Evolutionary conservation across 306 rosid genomes (phyloP).

Genomic region (Aeschynomene evenia): DNA sequence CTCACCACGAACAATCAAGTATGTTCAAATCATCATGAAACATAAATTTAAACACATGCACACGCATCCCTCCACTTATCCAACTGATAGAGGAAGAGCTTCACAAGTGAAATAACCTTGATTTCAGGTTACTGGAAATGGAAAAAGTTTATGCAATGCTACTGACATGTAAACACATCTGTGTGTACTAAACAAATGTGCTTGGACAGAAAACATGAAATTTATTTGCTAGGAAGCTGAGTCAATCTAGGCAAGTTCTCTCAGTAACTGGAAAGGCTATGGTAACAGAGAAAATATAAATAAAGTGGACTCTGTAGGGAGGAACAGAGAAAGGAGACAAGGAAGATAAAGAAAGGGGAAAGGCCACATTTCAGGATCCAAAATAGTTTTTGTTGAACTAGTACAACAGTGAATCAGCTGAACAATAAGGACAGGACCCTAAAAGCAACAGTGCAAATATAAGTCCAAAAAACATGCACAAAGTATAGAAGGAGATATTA

Average conservation of each 20-base stretch:
- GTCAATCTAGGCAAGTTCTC: neutral
- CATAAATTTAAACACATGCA: too few species aligned
- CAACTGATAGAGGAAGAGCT: too few species aligned
- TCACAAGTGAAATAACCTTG: too few species aligned
- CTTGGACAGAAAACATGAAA: too few species aligned
- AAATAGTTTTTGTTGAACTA: neutral
- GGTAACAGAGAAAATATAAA: neutral
- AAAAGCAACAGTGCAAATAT: conserved; percentile 5
- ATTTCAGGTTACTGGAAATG: too few species aligned
- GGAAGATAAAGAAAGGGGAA: neutral
- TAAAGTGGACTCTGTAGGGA: neutral
- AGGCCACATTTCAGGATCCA: neutral
- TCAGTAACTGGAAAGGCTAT: neutral
- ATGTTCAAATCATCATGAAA: too few species aligned
- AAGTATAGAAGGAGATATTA: neutral
- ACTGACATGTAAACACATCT: too few species aligned
- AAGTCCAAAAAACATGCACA: neutral
- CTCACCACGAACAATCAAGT: too few species aligned
- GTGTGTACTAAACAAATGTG: too few species aligned
- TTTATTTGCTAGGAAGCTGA: too few species aligned
- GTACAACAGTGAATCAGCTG: neutral
- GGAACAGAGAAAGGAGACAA: conserved; percentile 20
- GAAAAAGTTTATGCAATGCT: too few species aligned
- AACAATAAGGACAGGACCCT: conserved; percentile 6
- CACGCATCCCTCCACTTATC: too few species aligned